phyloP scores from a whole-genome alignment of 352 stramenopile genomes.

The Globisporangium viniferum region DNA sequence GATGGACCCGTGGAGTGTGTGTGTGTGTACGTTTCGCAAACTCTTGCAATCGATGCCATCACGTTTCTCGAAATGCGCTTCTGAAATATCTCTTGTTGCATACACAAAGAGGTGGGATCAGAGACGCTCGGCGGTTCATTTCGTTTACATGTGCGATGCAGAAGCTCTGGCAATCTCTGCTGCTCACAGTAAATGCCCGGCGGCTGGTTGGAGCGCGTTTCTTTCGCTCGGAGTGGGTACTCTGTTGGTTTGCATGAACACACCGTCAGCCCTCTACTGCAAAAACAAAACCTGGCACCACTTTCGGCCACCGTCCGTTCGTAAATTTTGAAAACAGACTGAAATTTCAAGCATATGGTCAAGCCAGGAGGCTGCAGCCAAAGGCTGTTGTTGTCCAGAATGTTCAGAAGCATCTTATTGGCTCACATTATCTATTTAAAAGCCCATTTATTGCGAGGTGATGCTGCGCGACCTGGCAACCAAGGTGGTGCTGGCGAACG shows the following conservation, averaged over 20 bases:
- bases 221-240: neutral
- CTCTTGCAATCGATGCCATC: neutral
- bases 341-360: neutral
- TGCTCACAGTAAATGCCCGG: neutral
- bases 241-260: neutral
- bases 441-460: neutral
- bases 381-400: neutral
- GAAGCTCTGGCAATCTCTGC: neutral
- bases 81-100: neutral
- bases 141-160: neutral
- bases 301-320: neutral
- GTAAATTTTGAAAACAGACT: neutral
- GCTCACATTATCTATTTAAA: neutral
- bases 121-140: neutral
- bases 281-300: neutral
- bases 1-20: neutral
- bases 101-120: neutral
- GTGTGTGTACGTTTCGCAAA: neutral
- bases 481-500: neutral
- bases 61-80: neutral
- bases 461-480: neutral
- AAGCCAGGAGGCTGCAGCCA: neutral
- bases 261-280: neutral
- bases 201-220: neutral
- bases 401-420: neutral